Conservation (phyloP, 2,329 filamentous ascomycete species). For the Colletotrichum australisinense region DNA sequence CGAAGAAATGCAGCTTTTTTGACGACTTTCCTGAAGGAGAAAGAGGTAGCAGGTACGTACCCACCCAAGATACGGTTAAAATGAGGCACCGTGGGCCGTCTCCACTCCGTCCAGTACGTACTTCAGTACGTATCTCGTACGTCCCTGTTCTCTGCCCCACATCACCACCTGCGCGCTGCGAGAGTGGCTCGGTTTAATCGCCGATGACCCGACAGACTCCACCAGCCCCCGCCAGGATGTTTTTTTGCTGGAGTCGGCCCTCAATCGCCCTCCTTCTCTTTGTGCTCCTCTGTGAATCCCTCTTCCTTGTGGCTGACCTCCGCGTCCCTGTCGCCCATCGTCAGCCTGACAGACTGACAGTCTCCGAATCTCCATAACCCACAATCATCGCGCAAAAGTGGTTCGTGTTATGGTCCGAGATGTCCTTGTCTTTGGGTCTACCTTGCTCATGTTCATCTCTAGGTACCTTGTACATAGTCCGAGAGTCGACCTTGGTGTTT, state of each 20-base stretch:
- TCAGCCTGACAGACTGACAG: not conserved
- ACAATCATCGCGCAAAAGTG: conserved; percentile 1
- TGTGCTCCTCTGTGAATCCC: not conserved
- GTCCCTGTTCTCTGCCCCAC: conserved; percentile 1
- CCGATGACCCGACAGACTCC: conserved; percentile 7
- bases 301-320: not conserved
- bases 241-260: not conserved
- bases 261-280: no score
- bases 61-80: conserved; percentile 32
- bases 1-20: not conserved
- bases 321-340: not conserved
- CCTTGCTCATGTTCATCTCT: not conserved
- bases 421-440: not conserved
- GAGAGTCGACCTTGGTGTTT: not conserved
- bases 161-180: conserved; percentile 8
- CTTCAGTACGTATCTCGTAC: no score
- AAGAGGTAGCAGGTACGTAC: not conserved
- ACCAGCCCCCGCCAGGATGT: not conserved
- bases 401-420: not conserved
- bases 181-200: conserved; percentile 26
- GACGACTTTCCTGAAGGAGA: conserved; percentile 2
- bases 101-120: not conserved
- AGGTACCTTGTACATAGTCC: not conserved
- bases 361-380: not conserved
- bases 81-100: conserved; percentile 13